phyloP scores from a whole-genome alignment of 2,329 filamentous ascomycete species.

The Ceratocystiopsis sp. region DNA sequence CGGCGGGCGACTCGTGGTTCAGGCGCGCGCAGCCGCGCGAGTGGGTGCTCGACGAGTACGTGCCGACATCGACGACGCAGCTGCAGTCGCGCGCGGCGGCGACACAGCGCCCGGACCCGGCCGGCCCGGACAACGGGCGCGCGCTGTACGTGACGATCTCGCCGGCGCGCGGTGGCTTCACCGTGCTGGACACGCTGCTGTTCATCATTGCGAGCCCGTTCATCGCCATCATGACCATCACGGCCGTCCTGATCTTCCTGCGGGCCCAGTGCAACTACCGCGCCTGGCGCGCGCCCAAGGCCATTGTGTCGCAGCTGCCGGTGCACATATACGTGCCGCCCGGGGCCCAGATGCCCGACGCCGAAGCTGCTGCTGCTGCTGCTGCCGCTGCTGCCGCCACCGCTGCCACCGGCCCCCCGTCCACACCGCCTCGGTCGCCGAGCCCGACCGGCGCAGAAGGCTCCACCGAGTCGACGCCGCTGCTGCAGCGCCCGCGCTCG shows the following conservation, averaged over 20 bases:
- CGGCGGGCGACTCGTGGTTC: conserved; percentile 4
- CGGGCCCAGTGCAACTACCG: conserved; percentile 77
- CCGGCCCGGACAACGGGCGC: neutral
- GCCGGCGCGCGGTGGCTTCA: conserved; percentile 73
- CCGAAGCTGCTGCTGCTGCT: no score
- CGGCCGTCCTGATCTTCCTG: conserved; percentile 73
- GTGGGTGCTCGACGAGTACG: conserved; percentile 9
- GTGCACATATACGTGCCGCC: conserved; percentile 92
- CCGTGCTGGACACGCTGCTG: conserved; percentile 91
- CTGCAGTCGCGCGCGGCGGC: neutral
- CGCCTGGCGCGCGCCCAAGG: conserved; percentile 94
- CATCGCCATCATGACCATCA: conserved; percentile 80
- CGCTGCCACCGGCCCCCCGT: conserved; percentile 20
- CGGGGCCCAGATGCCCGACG: conserved; percentile 7
- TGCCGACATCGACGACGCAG: neutral
- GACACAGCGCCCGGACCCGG: neutral
- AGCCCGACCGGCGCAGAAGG: conserved; percentile 47
- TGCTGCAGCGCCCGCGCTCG: conserved; percentile 55
- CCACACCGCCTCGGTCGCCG: conserved; percentile 38
- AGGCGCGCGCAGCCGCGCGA: conserved; percentile 5
- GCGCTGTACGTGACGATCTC: conserved; percentile 91
- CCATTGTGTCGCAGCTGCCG: conserved; percentile 82
- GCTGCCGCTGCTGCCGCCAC: neutral
- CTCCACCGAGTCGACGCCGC: conserved; percentile 59
- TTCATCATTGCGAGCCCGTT: conserved; percentile 91